A percentile compares a stretch with the other conserved stretches of the same genome.
These are phyloP conservation scores for Aspergillus ostianus DNA, from an alignment of 495 filamentous ascomycete species.

Conservation along the genomic window DNA sequence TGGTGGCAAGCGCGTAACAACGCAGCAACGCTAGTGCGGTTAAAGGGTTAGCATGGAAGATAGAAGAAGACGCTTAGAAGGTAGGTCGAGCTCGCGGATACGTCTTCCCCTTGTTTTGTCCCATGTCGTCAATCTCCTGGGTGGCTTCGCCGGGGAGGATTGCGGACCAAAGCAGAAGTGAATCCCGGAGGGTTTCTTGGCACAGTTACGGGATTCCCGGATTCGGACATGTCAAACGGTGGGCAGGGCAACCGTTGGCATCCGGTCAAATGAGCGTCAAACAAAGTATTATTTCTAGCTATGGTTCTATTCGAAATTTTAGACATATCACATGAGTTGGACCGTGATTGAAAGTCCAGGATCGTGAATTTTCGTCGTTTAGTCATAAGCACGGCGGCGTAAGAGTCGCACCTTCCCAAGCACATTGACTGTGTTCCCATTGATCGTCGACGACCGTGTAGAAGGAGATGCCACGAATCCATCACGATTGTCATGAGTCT, in stretches of 20 bases:
- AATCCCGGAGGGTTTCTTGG: slow-evolving; percentile 30
- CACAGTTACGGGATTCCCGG: slow-evolving; percentile 37
- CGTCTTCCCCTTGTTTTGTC: neutral
- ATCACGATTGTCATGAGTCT: neutral
- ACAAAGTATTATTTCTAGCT: neutral
- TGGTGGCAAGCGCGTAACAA: slow-evolving; percentile 19
- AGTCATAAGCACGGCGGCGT: neutral
- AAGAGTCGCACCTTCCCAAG: neutral
- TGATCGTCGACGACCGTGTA: neutral
- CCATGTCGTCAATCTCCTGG: neutral
- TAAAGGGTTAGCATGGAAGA: neutral
- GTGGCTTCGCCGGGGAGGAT: neutral
- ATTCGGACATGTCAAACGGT: slow-evolving; percentile 29
- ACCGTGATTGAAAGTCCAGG: neutral
- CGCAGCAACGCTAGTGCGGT: neutral
- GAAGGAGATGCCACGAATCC: neutral
- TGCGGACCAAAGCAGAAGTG: neutral
- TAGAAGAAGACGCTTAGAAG: neutral
- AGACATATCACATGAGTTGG: neutral
- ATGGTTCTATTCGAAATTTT: neutral
- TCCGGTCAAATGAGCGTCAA: slow-evolving; percentile 1
- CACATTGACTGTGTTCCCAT: neutral
- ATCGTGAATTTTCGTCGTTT: neutral
- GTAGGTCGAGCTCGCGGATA: neutral
- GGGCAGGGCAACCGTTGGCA: slow-evolving; percentile 39